phyloP scores from a whole-genome alignment of 768 basidiomycete species.

The Amanita pseudoporphyria region DNA sequence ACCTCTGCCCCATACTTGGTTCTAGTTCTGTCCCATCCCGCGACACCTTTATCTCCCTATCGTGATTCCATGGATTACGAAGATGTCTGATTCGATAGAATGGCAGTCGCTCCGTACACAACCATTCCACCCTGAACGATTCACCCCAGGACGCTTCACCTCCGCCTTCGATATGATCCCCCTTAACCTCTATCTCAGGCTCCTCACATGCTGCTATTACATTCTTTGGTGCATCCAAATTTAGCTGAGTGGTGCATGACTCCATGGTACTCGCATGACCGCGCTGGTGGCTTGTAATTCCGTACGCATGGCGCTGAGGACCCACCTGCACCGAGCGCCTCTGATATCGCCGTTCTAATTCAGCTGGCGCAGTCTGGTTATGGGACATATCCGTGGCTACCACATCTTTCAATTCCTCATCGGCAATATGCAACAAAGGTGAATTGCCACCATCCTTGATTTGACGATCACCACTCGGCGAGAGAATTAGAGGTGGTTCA shows the following conservation, averaged over 20 bases:
- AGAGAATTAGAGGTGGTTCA: constrained; percentile 12
- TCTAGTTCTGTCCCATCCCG: constrained; percentile 92
- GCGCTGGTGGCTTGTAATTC: neutral
- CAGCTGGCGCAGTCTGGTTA: constrained; percentile 42
- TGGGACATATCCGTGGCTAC: constrained; percentile 1
- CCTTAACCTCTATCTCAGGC: constrained; percentile 8
- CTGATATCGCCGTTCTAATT: constrained; percentile 29
- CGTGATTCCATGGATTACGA: constrained; percentile 91
- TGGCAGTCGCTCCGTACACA: constrained; percentile 58
- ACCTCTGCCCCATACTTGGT: constrained; percentile 54
- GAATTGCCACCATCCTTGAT: constrained; percentile 11
- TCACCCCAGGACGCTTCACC: constrained; percentile 52
- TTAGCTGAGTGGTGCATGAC: neutral
- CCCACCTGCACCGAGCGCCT: constrained; percentile 16
- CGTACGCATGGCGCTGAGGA: neutral
- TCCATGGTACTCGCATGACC: neutral
- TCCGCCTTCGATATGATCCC: constrained; percentile 16
- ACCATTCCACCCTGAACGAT: constrained; percentile 78
- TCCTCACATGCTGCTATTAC: neutral
- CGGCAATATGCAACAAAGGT: neutral
- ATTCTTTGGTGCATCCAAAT: neutral
- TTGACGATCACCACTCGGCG: constrained; percentile 26
- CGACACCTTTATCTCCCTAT: constrained; percentile 71
- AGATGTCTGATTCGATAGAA: constrained; percentile 73
- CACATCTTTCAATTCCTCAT: neutral